Conservation (phyloP, 108 stramenopile species). For the Discostella pseudostelligera region DNA sequence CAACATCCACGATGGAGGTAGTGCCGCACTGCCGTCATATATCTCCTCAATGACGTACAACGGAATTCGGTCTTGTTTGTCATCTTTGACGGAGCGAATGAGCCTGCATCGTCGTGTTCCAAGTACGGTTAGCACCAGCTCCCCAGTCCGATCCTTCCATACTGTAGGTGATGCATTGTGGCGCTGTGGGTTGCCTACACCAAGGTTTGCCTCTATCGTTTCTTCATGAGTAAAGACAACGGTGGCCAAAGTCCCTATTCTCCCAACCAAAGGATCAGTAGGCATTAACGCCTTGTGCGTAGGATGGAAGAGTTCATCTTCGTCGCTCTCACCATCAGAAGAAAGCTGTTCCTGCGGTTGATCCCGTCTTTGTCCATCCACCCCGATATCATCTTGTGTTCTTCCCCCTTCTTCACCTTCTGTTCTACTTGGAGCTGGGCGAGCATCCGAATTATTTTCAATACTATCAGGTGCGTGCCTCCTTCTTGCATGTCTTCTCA, state of each 20-base stretch:
- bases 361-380: neutral
- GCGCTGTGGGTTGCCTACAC: neutral
- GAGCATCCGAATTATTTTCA: neutral
- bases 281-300: neutral
- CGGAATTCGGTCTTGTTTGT: conserved; percentile 11
- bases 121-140: conserved; percentile 65
- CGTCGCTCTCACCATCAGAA: conserved; percentile 13
- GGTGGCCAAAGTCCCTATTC: conserved; percentile 75
- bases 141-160: conserved; percentile 30
- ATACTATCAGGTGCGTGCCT: neutral
- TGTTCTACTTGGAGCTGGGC: neutral
- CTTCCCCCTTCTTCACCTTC: neutral
- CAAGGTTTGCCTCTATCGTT: conserved; percentile 4
- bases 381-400: conserved; percentile 2
- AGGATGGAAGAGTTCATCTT: conserved; percentile 33
- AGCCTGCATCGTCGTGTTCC: conserved; percentile 68
- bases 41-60: conserved; percentile 44
- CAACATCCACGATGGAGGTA: conserved; percentile 38
- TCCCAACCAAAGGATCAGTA: conserved; percentile 53
- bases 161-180: conserved; percentile 31
- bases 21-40: conserved; percentile 24
- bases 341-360: conserved; percentile 10
- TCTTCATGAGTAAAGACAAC: conserved; percentile 71
- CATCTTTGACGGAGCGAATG: conserved; percentile 17
- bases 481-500: conserved; percentile 25